Evolutionary conservation across 164 flowering plant species (phyloP).

Genomic region (Kalanchoe fedtschenkoi): DNA sequence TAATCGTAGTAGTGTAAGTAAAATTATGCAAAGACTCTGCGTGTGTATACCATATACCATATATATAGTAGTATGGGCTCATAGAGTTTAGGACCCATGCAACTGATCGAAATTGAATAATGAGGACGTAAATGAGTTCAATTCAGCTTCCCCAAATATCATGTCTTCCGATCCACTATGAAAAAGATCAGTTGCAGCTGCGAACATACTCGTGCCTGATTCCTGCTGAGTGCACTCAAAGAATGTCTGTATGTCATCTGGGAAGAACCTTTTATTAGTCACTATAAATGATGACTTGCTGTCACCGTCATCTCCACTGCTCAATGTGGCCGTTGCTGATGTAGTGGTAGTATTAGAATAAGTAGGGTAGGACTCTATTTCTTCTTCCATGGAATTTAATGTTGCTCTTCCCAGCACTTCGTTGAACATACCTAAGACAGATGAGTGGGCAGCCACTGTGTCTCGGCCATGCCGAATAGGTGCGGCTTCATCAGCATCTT

Average conservation of each 20-base stretch:
- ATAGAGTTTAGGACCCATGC: neutral
- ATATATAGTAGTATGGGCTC: too few relatives aligned
- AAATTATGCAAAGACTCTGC: neutral
- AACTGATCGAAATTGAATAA: conserved; percentile 3
- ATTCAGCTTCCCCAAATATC: conserved; percentile 1
- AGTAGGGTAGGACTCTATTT: neutral
- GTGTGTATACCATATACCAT: neutral
- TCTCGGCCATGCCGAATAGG: neutral
- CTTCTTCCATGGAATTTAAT: neutral
- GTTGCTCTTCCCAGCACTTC: too few relatives aligned
- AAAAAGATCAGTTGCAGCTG: neutral
- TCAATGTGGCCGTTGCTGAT: neutral
- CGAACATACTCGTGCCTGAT: too few relatives aligned
- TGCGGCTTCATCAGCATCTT: neutral
- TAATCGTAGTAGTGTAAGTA: neutral
- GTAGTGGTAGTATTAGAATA: neutral
- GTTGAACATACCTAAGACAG: too few relatives aligned
- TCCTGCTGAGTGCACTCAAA: too few relatives aligned
- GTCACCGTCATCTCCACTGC: neutral
- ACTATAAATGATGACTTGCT: neutral
- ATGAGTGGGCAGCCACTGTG: neutral
- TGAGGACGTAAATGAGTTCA: neutral
- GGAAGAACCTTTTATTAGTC: neutral
- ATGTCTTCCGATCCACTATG: neutral
- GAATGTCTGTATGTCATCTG: neutral